Evolutionary conservation across 331 rosid species (phyloP).

Genomic region (Rosa hybrid): DNA sequence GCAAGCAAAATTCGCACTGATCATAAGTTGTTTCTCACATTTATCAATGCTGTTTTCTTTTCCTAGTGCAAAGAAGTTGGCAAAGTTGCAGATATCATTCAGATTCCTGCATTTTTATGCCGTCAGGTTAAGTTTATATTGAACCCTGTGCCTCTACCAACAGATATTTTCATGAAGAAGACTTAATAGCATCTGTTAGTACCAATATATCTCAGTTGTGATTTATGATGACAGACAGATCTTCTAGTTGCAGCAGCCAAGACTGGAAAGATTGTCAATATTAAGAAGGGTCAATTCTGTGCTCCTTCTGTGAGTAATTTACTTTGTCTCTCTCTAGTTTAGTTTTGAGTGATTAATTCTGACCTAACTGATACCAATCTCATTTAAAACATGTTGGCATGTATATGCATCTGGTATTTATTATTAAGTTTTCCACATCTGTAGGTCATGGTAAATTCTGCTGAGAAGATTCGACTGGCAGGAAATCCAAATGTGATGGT

Average conservation of each 20-base stretch:
- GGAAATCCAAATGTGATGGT: conserved; percentile 98
- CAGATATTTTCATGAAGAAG: background rate
- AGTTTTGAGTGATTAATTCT: background rate
- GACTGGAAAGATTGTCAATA: conserved; percentile 85
- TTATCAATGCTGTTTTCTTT: conserved; percentile 26
- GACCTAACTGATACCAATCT: background rate
- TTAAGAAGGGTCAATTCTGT: conserved; percentile 98
- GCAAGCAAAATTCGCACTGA: too few relatives aligned
- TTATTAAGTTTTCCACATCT: conserved; percentile 23
- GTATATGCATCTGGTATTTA: conserved; percentile 15
- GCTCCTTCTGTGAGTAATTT: conserved; percentile 85
- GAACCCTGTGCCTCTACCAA: conserved; percentile 13
- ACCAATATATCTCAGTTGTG: conserved; percentile 26
- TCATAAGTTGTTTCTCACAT: too few relatives aligned
- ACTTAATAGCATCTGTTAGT: background rate
- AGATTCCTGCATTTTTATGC: conserved; percentile 96
- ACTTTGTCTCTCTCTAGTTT: conserved; percentile 5
- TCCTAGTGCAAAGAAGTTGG: conserved; percentile 88
- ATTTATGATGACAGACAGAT: conserved; percentile 74
- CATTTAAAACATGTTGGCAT: background rate
- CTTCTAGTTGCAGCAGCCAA: conserved; percentile 95
- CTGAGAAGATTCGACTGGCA: conserved; percentile 87
- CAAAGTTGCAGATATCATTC: conserved; percentile 91
- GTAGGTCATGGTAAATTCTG: conserved; percentile 90
- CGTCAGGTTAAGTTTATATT: conserved; percentile 62